Evolutionary conservation across 2,329 filamentous ascomycete genomes (phyloP).

Genomic region (Ophiostoma perfectum): DNA sequence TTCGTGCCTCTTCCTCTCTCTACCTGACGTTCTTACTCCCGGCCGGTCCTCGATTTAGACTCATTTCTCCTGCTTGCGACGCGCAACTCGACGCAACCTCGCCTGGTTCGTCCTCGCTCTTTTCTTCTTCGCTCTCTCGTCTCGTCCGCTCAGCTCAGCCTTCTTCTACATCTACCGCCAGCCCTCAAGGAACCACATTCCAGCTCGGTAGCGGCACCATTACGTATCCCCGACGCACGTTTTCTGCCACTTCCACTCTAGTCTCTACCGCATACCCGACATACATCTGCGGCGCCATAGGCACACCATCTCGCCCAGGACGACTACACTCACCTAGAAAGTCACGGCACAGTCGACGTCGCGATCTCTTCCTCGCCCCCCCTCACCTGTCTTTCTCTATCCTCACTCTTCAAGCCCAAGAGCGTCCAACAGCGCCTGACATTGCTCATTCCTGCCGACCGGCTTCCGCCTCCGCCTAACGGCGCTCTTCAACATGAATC

Average conservation of each 20-base stretch:
- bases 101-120: neutral
- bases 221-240: conserved; percentile 5
- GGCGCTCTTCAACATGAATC: conserved; percentile 32
- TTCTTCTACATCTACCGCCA: neutral
- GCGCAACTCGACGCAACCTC: neutral
- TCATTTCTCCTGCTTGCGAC: neutral
- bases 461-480: neutral
- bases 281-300: neutral
- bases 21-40: neutral
- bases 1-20: no score
- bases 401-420: neutral
- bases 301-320: neutral
- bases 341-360: neutral
- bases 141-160: neutral
- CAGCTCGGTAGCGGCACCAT: neutral
- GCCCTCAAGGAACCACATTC: conserved; percentile 1
- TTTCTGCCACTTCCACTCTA: conserved; percentile 10
- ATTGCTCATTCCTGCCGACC: no score
- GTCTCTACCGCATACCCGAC: conserved; percentile 4
- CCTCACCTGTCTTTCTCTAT: neutral
- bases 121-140: neutral
- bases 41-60: conserved; percentile 2
- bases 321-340: no score
- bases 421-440: no score
- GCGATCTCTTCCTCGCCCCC: neutral